Evolutionary conservation across 2,329 filamentous ascomycete species (phyloP).

Genomic region (Cordyceps farinosa): DNA sequence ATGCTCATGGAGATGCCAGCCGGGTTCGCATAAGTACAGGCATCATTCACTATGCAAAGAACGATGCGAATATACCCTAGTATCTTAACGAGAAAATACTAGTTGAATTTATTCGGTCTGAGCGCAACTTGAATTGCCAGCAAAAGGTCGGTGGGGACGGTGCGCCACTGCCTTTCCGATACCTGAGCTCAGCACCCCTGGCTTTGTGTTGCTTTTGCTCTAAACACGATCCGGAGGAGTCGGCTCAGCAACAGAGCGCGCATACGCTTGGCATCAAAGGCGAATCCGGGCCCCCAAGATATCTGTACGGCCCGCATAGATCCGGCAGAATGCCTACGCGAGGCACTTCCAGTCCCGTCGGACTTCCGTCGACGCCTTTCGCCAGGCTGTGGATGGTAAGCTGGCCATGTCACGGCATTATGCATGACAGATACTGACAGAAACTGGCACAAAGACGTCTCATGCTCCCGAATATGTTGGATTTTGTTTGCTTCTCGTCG

Average conservation of each 20-base stretch:
- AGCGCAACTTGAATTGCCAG: neutral
- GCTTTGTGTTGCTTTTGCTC: neutral
- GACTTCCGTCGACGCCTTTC: constrained; percentile 29
- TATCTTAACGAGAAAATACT: too few species aligned
- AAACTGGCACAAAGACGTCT: constrained; percentile 54
- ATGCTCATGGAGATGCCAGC: neutral
- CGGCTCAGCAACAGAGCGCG: neutral
- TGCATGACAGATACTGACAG: neutral
- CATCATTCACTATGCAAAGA: neutral
- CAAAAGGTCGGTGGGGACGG: constrained; percentile 1
- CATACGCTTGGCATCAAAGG: neutral
- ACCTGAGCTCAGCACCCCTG: neutral
- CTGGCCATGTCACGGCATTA: neutral
- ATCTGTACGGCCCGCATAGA: neutral
- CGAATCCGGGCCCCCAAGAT: neutral
- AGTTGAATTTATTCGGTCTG: neutral
- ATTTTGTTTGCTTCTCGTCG: constrained; percentile 63
- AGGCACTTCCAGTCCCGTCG: constrained; percentile 20
- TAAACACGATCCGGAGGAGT: neutral
- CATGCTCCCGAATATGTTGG: constrained; percentile 89
- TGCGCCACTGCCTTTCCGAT: constrained; percentile 4
- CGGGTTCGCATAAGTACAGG: neutral
- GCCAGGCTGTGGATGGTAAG: constrained; percentile 47
- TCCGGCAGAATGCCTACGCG: constrained; percentile 26
- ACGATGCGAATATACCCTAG: neutral